These are phyloP conservation scores for Tetrapisispora iriomotensis DNA, from an alignment of 805 yeast species.

Conservation along the genomic window DNA sequence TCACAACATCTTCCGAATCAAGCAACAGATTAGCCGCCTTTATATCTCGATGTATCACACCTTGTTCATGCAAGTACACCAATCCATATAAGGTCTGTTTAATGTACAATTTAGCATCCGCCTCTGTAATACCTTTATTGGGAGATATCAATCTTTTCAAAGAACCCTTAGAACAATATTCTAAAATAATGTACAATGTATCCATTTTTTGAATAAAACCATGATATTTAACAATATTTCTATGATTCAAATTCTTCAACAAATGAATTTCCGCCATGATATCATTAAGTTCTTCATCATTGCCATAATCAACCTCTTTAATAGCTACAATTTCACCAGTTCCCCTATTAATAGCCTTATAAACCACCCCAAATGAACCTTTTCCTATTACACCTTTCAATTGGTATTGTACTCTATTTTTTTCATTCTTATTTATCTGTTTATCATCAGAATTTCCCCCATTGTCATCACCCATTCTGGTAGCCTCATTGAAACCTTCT, in stretches of 20 bases:
- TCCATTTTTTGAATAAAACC: conserved; percentile 73
- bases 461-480: neutral
- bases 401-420: conserved; percentile 30
- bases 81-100: conserved; percentile 66
- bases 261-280: conserved; percentile 57
- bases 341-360: conserved; percentile 55
- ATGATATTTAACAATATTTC: conserved; percentile 82
- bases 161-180: conserved; percentile 61
- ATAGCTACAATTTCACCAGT: conserved; percentile 69
- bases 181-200: conserved; percentile 65
- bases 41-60: conserved; percentile 84
- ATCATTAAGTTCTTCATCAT: conserved; percentile 63
- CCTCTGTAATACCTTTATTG: conserved; percentile 41
- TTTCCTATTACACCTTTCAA: conserved; percentile 63
- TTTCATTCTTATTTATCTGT: neutral
- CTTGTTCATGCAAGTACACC: conserved; percentile 59
- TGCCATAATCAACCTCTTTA: conserved; percentile 60
- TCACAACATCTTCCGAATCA: conserved; percentile 62
- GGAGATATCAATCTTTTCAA: conserved; percentile 37
- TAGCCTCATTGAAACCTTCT: neutral
- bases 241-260: conserved; percentile 70
- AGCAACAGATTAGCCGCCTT: conserved; percentile 86
- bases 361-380: conserved; percentile 89
- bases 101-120: conserved; percentile 49
- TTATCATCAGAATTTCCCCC: neutral